These are phyloP conservation scores for Pseudogymnoascus sp. DNA, from an alignment of 2,329 filamentous ascomycete genomes.

Conservation along the genomic window DNA sequence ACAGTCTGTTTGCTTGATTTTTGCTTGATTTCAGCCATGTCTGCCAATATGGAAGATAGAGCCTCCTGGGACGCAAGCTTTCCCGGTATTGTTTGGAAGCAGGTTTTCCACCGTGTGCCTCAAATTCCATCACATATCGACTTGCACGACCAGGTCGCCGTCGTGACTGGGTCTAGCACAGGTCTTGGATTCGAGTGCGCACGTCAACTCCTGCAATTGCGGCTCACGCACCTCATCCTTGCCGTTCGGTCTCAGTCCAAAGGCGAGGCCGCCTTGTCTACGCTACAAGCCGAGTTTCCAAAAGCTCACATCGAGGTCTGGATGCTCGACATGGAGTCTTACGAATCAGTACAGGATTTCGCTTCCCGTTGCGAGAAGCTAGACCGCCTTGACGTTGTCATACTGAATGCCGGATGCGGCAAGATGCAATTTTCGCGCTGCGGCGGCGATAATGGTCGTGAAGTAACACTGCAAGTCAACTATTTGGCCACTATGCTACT, in stretches of 20 bases:
- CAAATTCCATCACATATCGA: constrained; percentile 2
- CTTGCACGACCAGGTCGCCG: constrained; percentile 24
- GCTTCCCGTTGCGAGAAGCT: constrained; percentile 7
- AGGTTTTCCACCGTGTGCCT: constrained; percentile 4
- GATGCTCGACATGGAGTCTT: constrained; percentile 15
- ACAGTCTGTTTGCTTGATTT: neutral
- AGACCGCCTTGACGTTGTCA: constrained; percentile 13
- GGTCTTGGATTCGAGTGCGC: constrained; percentile 35
- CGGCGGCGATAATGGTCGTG: constrained; percentile 24
- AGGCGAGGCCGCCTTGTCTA: constrained; percentile 35
- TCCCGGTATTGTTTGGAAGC: constrained; percentile 1
- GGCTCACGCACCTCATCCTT: constrained; percentile 31
- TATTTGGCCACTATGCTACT: constrained; percentile 32
- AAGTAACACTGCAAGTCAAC: constrained; percentile 35
- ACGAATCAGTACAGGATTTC: constrained; percentile 14
- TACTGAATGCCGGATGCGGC: constrained; percentile 14
- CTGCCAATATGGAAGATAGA: neutral
- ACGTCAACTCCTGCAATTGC: constrained; percentile 28
- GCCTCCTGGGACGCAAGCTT: neutral
- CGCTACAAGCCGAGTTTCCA: constrained; percentile 21
- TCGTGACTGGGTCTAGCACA: constrained; percentile 36
- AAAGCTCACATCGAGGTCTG: constrained; percentile 14
- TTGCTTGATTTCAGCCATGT: neutral
- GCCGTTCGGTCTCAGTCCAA: constrained; percentile 32
- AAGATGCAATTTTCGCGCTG: neutral